Percentiles rank a stretch among this genome's conserved stretches.
phyloP scores from a whole-genome alignment of 2,329 filamentous ascomycete species.

The Scytalidium lignicola region DNA sequence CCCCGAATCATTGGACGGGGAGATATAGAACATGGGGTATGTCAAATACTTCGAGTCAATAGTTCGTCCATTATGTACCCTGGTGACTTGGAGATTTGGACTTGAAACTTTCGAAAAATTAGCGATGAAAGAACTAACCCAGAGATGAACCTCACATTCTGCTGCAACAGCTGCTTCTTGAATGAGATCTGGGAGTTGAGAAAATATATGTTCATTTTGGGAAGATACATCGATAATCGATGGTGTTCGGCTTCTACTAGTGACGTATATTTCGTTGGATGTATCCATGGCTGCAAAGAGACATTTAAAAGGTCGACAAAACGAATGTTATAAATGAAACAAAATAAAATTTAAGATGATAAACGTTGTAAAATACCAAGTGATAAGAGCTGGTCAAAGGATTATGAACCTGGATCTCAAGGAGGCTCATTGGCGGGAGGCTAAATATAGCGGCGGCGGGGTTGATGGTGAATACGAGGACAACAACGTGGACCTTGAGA shows the following conservation, averaged over 20 bases:
- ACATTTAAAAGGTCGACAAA: not conserved
- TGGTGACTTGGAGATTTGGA: constrained; percentile 17
- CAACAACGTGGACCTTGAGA: not conserved
- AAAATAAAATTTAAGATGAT: not conserved
- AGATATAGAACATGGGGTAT: constrained; percentile 19
- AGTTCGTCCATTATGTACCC: constrained; percentile 11
- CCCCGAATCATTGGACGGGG: constrained; percentile 18
- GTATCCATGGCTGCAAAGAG: not conserved
- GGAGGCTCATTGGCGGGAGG: not conserved
- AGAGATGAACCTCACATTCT: constrained; percentile 14
- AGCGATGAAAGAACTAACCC: too few relatives aligned
- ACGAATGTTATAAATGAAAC: not conserved
- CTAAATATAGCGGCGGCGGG: not conserved
- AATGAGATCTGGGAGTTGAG: constrained; percentile 22
- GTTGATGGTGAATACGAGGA: not conserved
- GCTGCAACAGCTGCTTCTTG: constrained; percentile 24
- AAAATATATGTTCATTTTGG: constrained; percentile 17
- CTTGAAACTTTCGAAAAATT: constrained; percentile 16
- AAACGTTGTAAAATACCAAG: too few relatives aligned
- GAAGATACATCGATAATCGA: constrained; percentile 22
- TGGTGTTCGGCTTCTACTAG: constrained; percentile 20
- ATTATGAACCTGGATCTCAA: too few relatives aligned
- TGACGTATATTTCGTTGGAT: constrained; percentile 16
- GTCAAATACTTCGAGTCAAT: constrained; percentile 15
- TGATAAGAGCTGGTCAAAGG: too few relatives aligned